A percentile compares a stretch with the other conserved stretches of the same genome.
Conservation (phyloP, 352 stramenopile genomes). For the Phytophthora brassicae region DNA sequence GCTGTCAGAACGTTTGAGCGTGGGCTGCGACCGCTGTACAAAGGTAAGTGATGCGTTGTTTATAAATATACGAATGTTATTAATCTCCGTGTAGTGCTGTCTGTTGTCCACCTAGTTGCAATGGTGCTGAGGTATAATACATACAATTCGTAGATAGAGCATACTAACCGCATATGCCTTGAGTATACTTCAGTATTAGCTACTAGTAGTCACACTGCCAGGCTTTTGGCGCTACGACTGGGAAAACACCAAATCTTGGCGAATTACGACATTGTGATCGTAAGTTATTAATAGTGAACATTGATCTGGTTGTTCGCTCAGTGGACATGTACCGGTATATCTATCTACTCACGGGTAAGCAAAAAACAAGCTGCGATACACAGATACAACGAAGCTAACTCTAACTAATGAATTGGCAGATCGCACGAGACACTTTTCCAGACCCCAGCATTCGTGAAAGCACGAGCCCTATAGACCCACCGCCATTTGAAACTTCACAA, state of each 20-base stretch:
- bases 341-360: constrained; percentile 45
- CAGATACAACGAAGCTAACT: too few relatives aligned
- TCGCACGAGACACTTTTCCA: constrained; percentile 16
- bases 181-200: constrained; percentile 32
- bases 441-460: constrained; percentile 3
- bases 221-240: constrained; percentile 64
- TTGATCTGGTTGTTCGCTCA: constrained; percentile 47
- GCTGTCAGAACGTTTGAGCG: constrained; percentile 68
- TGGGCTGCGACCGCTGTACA: constrained; percentile 56
- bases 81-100: constrained; percentile 31
- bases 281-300: too few relatives aligned
- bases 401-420: background rate
- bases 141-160: background rate
- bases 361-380: background rate
- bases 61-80: background rate
- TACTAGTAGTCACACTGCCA: constrained; percentile 55
- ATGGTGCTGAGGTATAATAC: constrained; percentile 20
- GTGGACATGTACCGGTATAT: constrained; percentile 59
- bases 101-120: constrained; percentile 43
- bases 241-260: constrained; percentile 52
- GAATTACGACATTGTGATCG: constrained; percentile 55
- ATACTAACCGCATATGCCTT: background rate
- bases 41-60: constrained; percentile 27
- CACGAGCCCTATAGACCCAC: constrained; percentile 11
- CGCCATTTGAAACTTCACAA: constrained; percentile 1